Conservation (phyloP, 768 basidiomycete genomes). For the Dentipellis sp. region DNA sequence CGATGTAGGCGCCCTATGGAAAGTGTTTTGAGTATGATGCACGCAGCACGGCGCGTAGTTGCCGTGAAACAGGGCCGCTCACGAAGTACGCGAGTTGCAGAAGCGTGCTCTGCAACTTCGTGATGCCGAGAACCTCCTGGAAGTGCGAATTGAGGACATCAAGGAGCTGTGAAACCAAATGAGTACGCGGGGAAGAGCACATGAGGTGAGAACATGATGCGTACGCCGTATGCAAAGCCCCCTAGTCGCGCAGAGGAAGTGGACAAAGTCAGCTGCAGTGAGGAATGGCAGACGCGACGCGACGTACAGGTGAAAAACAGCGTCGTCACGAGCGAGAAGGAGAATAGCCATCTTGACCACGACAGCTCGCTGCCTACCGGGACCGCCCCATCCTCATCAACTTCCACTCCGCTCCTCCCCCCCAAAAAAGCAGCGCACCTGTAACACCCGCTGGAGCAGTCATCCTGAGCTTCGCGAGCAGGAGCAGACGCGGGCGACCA, state of each 20-base stretch:
- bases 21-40: background rate
- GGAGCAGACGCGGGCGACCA: no score
- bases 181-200: slow-evolving; percentile 17
- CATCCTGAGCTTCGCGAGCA: background rate
- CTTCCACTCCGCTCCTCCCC: background rate
- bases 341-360: slow-evolving; percentile 34
- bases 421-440: background rate
- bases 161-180: slow-evolving; percentile 34
- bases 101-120: slow-evolving; percentile 62
- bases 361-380: slow-evolving; percentile 8
- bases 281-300: background rate
- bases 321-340: slow-evolving; percentile 63
- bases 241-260: slow-evolving; percentile 23
- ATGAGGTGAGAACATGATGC: slow-evolving; percentile 10
- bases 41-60: background rate
- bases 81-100: slow-evolving; percentile 69
- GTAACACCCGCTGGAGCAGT: background rate
- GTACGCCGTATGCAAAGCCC: slow-evolving; percentile 62
- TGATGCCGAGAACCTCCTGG: slow-evolving; percentile 57
- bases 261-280: background rate
- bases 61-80: slow-evolving; percentile 10
- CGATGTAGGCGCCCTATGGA: slow-evolving; percentile 47
- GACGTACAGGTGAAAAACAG: slow-evolving; percentile 65
- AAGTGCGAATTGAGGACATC: slow-evolving; percentile 69
- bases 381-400: background rate